These are phyloP conservation scores for Coniochaeta sp. DNA, from an alignment of 2,329 filamentous ascomycete species.

Conservation along the genomic window DNA sequence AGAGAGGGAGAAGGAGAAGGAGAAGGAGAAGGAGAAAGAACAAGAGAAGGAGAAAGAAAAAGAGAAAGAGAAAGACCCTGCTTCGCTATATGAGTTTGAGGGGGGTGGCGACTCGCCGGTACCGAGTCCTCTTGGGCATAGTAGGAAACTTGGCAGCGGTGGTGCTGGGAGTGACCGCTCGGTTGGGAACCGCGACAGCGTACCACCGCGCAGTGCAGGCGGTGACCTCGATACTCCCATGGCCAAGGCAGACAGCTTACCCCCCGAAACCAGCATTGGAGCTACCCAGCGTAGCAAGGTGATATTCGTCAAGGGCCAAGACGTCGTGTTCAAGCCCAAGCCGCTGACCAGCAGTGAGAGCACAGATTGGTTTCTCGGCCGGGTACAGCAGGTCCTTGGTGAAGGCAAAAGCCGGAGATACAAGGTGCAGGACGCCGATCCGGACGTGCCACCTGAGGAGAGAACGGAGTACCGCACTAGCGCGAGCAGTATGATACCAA, in stretches of 20 bases:
- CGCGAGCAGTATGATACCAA: slow-evolving; percentile 69
- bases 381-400: slow-evolving; percentile 66
- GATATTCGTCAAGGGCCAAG: slow-evolving; percentile 52
- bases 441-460: slow-evolving; percentile 55
- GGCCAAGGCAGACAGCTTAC: slow-evolving; percentile 48
- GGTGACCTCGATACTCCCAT: slow-evolving; percentile 42
- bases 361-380: slow-evolving; percentile 67
- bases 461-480: slow-evolving; percentile 63
- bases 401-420: slow-evolving; percentile 73
- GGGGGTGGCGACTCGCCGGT: slow-evolving; percentile 32
- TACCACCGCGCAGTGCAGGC: slow-evolving; percentile 20
- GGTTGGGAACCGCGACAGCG: slow-evolving; percentile 21
- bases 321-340: slow-evolving; percentile 60
- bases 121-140: slow-evolving; percentile 28
- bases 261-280: slow-evolving; percentile 27
- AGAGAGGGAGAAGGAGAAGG: slow-evolving; percentile 18
- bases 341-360: slow-evolving; percentile 35
- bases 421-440: slow-evolving; percentile 73
- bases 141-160: slow-evolving; percentile 26
- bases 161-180: slow-evolving; percentile 20
- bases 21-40: slow-evolving; percentile 24
- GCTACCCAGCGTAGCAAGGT: slow-evolving; percentile 42
- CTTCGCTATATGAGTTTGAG: slow-evolving; percentile 35
- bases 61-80: slow-evolving; percentile 25
- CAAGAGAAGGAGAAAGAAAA: slow-evolving; percentile 18